These are phyloP conservation scores for Mycocentrospora acerina DNA, from an alignment of 2,329 filamentous ascomycete genomes.

Conservation along the genomic window DNA sequence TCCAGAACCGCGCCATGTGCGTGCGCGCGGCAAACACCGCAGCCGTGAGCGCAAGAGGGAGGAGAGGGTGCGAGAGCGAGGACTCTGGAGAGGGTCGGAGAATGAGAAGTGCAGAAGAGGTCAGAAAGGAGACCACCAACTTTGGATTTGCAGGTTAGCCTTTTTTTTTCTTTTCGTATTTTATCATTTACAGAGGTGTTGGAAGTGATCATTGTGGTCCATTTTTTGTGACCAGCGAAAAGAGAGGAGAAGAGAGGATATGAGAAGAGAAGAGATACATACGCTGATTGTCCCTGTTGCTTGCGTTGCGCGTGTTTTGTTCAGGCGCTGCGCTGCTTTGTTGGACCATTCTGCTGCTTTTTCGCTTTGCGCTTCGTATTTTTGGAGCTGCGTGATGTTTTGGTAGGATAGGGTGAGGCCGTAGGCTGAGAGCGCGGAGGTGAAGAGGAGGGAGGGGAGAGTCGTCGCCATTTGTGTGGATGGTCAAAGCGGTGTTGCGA, in stretches of 20 bases:
- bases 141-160: slow-evolving; percentile 2
- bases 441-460: slow-evolving; percentile 19
- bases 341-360: slow-evolving; percentile 42
- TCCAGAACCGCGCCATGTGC: slow-evolving; percentile 40
- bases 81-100: slow-evolving; percentile 6
- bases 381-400: slow-evolving; percentile 38
- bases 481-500: too few species aligned
- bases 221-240: too few species aligned
- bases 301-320: slow-evolving; percentile 41
- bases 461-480: slow-evolving; percentile 5
- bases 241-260: too few species aligned
- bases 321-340: slow-evolving; percentile 33
- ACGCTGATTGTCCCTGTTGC: slow-evolving; percentile 35
- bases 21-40: slow-evolving; percentile 15
- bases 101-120: slow-evolving; percentile 20
- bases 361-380: slow-evolving; percentile 38
- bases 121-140: slow-evolving; percentile 26
- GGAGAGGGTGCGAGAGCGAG: slow-evolving; percentile 5
- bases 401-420: slow-evolving; percentile 35
- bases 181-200: neutral
- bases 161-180: neutral
- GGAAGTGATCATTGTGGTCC: too few species aligned
- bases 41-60: slow-evolving; percentile 14
- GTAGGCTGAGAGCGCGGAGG: slow-evolving; percentile 29
- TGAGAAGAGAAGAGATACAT: slow-evolving; percentile 2